phyloP scores from a whole-genome alignment of 1,284 basidiomycete species.

The Bondarzewia mesenterica region DNA sequence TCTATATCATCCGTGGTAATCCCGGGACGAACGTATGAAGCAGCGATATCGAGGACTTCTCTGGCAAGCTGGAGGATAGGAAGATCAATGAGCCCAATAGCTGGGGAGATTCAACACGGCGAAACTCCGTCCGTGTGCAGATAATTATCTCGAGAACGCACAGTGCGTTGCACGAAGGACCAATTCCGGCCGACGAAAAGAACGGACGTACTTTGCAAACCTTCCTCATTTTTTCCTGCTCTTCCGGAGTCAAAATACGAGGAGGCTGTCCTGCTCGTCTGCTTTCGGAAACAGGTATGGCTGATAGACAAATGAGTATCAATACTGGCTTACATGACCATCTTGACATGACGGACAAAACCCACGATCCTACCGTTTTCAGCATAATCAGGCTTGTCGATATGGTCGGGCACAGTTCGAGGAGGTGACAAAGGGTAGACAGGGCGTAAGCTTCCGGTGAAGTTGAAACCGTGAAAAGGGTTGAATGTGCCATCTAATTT shows the following conservation, averaged over 20 bases:
- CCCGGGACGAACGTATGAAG: constrained; percentile 79
- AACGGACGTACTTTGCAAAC: constrained; percentile 58
- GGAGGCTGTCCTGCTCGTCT: constrained; percentile 53
- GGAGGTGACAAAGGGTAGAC: constrained; percentile 69
- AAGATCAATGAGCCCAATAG: not conserved
- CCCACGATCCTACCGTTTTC: constrained; percentile 46
- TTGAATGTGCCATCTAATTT: constrained; percentile 73
- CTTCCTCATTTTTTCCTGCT: constrained; percentile 74
- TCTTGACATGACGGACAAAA: constrained; percentile 18
- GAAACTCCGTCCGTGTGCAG: no score
- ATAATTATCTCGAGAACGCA: no score
- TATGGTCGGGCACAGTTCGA: constrained; percentile 65
- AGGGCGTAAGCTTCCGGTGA: constrained; percentile 67
- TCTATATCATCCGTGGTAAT: constrained; percentile 96
- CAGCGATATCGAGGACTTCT: constrained; percentile 89
- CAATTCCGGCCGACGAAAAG: not conserved
- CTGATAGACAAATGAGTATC: constrained; percentile 30
- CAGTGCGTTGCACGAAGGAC: no score
- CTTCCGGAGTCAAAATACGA: constrained; percentile 53
- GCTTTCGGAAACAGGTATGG: constrained; percentile 54
- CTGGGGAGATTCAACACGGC: not conserved
- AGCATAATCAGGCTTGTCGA: constrained; percentile 76
- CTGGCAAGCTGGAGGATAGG: constrained; percentile 58
- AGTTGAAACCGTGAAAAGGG: constrained; percentile 61
- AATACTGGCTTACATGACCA: constrained; percentile 21